These are phyloP conservation scores for Scolecobasidium constrictum DNA, from an alignment of 2,329 filamentous ascomycete species.

Conservation along the genomic window DNA sequence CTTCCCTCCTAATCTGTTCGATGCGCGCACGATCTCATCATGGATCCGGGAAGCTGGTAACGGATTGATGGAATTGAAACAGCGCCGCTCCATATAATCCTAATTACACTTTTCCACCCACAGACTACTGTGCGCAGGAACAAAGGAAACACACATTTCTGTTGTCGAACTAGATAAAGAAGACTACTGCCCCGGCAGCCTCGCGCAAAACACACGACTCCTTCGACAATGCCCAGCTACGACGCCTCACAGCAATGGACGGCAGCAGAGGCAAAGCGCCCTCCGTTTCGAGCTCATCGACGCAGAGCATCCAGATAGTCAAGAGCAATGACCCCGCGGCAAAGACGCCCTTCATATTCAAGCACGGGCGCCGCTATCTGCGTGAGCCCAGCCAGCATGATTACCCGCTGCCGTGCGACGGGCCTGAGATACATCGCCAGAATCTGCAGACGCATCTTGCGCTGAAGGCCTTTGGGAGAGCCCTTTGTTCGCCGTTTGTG, in stretches of 20 bases:
- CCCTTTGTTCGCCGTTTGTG: slow-evolving; percentile 62
- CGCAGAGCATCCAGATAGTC: slow-evolving; percentile 17
- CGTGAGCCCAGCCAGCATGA: slow-evolving; percentile 48
- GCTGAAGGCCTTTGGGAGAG: slow-evolving; percentile 69
- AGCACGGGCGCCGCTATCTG: slow-evolving; percentile 74
- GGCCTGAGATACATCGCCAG: slow-evolving; percentile 79
- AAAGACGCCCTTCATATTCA: slow-evolving; percentile 52
- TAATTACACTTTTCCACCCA: too few relatives aligned
- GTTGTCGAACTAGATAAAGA: too few relatives aligned
- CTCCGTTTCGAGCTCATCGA: slow-evolving; percentile 27
- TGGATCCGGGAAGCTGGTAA: too few relatives aligned
- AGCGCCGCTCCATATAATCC: too few relatives aligned
- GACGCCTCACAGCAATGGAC: slow-evolving; percentile 1
- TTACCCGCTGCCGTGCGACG: slow-evolving; percentile 83
- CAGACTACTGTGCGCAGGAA: too few relatives aligned
- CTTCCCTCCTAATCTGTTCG: too few relatives aligned
- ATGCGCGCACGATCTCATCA: too few relatives aligned
- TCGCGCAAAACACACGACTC: too few relatives aligned
- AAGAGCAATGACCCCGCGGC: neutral
- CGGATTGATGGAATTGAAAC: too few relatives aligned
- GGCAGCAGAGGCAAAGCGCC: slow-evolving; percentile 1
- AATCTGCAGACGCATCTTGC: slow-evolving; percentile 72
- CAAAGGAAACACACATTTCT: too few relatives aligned
- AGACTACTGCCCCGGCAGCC: too few relatives aligned
- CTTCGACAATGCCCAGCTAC: slow-evolving; percentile 3